Conservation (phyloP, 1,284 basidiomycete species). For the Ustilago lituana region DNA sequence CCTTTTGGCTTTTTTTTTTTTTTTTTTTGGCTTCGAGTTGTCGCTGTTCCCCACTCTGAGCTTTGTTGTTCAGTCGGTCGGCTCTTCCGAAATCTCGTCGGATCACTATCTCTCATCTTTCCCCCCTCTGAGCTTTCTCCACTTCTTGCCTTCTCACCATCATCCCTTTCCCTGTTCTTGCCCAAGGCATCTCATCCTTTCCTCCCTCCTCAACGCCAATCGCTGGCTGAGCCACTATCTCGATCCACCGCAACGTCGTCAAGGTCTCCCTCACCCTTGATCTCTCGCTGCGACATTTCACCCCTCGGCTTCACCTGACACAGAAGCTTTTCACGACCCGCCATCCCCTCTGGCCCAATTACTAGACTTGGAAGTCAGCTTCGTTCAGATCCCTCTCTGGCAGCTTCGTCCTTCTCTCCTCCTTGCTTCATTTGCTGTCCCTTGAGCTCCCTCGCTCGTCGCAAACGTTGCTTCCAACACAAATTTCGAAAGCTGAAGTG, state of each 20-base stretch:
- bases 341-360: not conserved
- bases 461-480: conserved; percentile 7
- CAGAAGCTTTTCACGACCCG: conserved; percentile 2
- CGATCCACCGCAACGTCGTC: conserved; percentile 18
- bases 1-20: too few relatives aligned
- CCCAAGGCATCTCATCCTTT: conserved; percentile 7
- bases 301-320: not conserved
- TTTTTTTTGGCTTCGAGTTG: too few relatives aligned
- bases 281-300: conserved; percentile 14
- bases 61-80: conserved; percentile 6
- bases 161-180: conserved; percentile 6
- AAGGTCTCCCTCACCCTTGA: conserved; percentile 53
- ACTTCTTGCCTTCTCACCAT: conserved; percentile 19
- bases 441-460: conserved; percentile 25
- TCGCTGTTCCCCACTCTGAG: conserved; percentile 14
- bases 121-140: not conserved
- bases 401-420: conserved; percentile 2
- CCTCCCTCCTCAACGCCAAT: conserved; percentile 4
- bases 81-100: conserved; percentile 7
- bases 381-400: conserved; percentile 30
- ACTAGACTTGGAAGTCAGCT: not conserved
- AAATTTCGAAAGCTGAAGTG: not conserved
- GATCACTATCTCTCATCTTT: conserved; percentile 6
- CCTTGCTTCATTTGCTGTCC: not conserved
- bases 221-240: not conserved